A percentile compares a stretch with the other conserved stretches of the same genome.
These are phyloP conservation scores for Neoboletus magnificus DNA, from an alignment of 768 basidiomycete species.

Conservation along the genomic window DNA sequence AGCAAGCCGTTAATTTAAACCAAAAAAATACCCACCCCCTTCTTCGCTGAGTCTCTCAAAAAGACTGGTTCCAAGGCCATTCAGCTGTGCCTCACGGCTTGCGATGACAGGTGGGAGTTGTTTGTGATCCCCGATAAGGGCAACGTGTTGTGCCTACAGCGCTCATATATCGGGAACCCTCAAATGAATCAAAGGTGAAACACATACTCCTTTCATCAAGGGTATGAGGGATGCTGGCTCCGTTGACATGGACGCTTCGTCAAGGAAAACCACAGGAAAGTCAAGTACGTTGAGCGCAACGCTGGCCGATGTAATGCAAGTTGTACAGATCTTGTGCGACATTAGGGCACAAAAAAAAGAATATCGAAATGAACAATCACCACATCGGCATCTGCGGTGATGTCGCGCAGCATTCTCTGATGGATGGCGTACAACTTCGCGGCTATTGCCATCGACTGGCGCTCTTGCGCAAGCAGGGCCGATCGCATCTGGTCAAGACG, in stretches of 20 bases:
- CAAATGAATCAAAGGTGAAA: slow-evolving; percentile 5
- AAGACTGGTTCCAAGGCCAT: slow-evolving; percentile 74
- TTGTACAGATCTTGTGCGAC: slow-evolving; percentile 71
- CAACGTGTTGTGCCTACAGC: slow-evolving; percentile 69
- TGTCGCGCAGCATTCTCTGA: slow-evolving; percentile 61
- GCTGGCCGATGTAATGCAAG: slow-evolving; percentile 77
- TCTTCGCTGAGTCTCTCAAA: slow-evolving; percentile 90
- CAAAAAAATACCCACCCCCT: slow-evolving; percentile 51
- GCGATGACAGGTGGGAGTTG: slow-evolving; percentile 88
- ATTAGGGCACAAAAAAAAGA: slow-evolving; percentile 6
- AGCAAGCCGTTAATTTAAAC: not conserved
- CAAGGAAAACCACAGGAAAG: slow-evolving; percentile 90
- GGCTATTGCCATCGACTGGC: slow-evolving; percentile 32
- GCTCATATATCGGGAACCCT: slow-evolving; percentile 13
- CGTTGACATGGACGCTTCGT: slow-evolving; percentile 96
- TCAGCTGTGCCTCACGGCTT: slow-evolving; percentile 67
- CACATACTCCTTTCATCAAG: slow-evolving; percentile 87
- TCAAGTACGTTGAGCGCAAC: slow-evolving; percentile 66
- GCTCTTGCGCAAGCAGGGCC: slow-evolving; percentile 25
- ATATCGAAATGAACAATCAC: slow-evolving; percentile 41
- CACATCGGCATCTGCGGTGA: slow-evolving; percentile 67
- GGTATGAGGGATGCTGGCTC: slow-evolving; percentile 91
- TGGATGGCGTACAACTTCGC: slow-evolving; percentile 52
- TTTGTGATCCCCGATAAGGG: slow-evolving; percentile 96
- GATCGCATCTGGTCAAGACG: slow-evolving; percentile 32